Conservation (phyloP, 129 eudicot species). For the Ambrosia trifida region DNA sequence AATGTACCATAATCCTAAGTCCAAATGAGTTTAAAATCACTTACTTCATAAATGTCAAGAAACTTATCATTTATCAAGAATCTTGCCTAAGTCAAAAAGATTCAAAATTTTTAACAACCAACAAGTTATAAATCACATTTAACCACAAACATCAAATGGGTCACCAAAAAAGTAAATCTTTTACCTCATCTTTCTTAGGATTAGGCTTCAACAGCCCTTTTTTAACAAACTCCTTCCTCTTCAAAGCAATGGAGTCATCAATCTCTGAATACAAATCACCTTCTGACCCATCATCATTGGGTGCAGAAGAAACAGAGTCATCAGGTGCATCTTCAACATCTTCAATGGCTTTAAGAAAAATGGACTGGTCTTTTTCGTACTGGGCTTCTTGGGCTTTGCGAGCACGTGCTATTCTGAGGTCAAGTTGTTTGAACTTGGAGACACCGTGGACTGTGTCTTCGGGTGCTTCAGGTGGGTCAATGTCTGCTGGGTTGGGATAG, state of each 20-base stretch:
- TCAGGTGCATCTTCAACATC: constrained; percentile 78
- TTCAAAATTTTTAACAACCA: not conserved
- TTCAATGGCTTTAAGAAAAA: constrained; percentile 66
- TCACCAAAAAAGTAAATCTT: not conserved
- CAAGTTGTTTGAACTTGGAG: constrained; percentile 73
- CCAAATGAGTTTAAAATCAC: too few relatives aligned
- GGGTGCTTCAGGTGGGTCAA: constrained; percentile 94
- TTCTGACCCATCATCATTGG: constrained; percentile 33
- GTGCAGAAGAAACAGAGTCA: constrained; percentile 23
- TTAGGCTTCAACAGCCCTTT: constrained; percentile 76
- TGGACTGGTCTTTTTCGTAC: constrained; percentile 56
- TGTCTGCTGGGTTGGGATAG: constrained; percentile 78
- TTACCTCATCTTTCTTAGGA: constrained; percentile 46
- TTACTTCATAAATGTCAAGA: too few relatives aligned
- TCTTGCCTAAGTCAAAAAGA: too few relatives aligned
- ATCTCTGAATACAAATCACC: constrained; percentile 86
- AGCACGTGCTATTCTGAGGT: constrained; percentile 75
- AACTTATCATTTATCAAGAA: too few relatives aligned
- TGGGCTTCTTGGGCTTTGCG: constrained; percentile 66
- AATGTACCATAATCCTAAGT: too few relatives aligned
- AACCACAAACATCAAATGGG: not conserved
- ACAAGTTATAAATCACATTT: not conserved
- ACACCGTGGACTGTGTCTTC: constrained; percentile 95
- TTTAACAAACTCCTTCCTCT: constrained; percentile 83
- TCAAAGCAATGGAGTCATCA: constrained; percentile 81